These are phyloP conservation scores for Aspergillus fructus DNA, from an alignment of 2,329 filamentous ascomycete genomes.

Conservation along the genomic window DNA sequence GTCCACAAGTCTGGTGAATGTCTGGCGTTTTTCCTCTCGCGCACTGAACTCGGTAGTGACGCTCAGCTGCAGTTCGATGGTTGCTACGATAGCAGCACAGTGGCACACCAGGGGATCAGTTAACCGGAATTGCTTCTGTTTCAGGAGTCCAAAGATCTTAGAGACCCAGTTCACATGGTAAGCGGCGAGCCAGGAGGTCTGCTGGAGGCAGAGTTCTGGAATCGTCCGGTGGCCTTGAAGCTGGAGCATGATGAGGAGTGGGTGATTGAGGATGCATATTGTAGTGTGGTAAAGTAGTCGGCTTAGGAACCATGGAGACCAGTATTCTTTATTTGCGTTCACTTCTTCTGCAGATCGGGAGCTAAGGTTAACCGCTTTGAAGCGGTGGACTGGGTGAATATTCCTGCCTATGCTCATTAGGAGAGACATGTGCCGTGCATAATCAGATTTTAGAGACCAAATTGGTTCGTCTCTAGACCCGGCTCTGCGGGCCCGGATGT, in stretches of 20 bases:
- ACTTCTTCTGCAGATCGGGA: not conserved
- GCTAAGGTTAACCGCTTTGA: not conserved
- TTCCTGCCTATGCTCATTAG: not conserved
- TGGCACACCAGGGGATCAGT: not conserved
- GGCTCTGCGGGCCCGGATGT: not conserved
- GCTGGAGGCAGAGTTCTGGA: not conserved
- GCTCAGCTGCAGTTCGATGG: not conserved
- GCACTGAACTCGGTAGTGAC: no score
- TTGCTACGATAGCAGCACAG: not conserved
- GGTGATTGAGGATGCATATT: not conserved
- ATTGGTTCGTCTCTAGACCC: not conserved
- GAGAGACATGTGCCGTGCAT: not conserved
- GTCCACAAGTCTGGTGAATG: no score
- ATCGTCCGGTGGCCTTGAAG: not conserved
- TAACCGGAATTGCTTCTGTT: not conserved
- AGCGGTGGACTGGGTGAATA: not conserved
- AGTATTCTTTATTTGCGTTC: not conserved
- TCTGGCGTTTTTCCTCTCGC: no score
- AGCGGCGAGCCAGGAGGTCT: not conserved
- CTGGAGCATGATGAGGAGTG: not conserved
- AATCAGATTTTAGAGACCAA: not conserved
- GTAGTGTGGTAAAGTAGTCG: not conserved
- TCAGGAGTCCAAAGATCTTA: not conserved
- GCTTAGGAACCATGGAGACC: not conserved
- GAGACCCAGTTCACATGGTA: not conserved